A percentile compares a stretch with the other conserved stretches of the same genome.
Evolutionary conservation across 768 basidiomycete species (phyloP).

Genomic region (Russula abietina): DNA sequence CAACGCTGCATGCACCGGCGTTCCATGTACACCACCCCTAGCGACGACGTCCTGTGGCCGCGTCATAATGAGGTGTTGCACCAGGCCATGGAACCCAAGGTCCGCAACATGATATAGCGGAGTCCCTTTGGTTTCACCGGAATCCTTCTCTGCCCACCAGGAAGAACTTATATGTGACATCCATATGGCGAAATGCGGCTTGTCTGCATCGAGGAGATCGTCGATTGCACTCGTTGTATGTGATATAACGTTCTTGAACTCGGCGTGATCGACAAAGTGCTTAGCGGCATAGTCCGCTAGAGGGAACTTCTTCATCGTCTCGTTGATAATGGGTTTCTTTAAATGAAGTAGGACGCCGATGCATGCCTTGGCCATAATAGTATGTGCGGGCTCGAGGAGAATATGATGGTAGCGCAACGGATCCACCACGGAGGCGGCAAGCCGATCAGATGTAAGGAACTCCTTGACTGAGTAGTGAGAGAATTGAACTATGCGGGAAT

Average conservation of each 20-base stretch:
- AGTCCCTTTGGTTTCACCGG: background rate
- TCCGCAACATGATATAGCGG: background rate
- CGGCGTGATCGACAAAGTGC: slow-evolving; percentile 1
- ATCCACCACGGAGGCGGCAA: background rate
- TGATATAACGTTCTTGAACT: background rate
- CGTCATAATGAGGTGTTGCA: background rate
- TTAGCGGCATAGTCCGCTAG: background rate
- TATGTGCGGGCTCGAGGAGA: background rate
- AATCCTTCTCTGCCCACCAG: background rate
- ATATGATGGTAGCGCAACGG: background rate
- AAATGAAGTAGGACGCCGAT: background rate
- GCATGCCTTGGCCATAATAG: background rate
- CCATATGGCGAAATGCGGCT: background rate
- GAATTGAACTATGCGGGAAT: background rate
- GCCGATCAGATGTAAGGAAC: background rate
- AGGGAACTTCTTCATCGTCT: background rate
- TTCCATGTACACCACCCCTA: background rate
- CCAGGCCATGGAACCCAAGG: background rate
- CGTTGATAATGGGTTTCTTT: background rate
- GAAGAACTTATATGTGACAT: background rate
- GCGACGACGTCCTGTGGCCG: background rate
- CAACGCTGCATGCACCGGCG: background rate
- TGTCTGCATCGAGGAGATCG: background rate
- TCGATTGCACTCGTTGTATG: background rate
- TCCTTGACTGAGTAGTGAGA: background rate